phyloP scores from a whole-genome alignment of 1,284 basidiomycete genomes.

The Apiotrichum gamsii region DNA sequence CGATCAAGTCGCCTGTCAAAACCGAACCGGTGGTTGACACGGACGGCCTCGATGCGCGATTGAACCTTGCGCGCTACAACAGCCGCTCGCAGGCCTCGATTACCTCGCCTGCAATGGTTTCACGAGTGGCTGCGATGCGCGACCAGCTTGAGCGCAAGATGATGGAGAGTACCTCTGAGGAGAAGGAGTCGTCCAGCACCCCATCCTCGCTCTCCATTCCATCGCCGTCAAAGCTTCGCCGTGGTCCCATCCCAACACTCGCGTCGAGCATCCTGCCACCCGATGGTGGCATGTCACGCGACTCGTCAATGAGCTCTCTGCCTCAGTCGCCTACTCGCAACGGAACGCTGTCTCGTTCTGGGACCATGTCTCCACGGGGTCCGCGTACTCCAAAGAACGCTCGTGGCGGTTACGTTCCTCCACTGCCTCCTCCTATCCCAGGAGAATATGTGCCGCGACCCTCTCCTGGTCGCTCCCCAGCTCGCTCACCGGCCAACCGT shows the following conservation, averaged over 20 bases:
- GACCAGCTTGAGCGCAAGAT: slow-evolving; percentile 14
- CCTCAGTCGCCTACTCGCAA: slow-evolving; percentile 7
- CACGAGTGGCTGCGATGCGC: slow-evolving; percentile 19
- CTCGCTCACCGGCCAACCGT: no score
- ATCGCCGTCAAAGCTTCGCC: neutral
- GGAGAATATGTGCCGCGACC: neutral
- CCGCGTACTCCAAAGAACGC: slow-evolving; percentile 3
- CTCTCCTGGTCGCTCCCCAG: neutral
- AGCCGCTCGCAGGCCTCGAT: slow-evolving; percentile 53
- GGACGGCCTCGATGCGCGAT: slow-evolving; percentile 61
- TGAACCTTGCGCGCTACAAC: slow-evolving; percentile 72
- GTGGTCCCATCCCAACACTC: slow-evolving; percentile 2
- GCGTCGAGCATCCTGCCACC: neutral
- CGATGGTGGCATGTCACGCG: slow-evolving; percentile 2
- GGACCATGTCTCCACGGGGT: slow-evolving; percentile 12
- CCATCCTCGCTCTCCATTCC: neutral
- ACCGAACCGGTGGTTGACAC: slow-evolving; percentile 47
- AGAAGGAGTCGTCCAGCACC: no score
- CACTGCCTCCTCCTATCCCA: slow-evolving; percentile 7
- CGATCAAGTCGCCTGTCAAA: neutral
- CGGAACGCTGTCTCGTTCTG: slow-evolving; percentile 1
- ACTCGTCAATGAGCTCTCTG: slow-evolving; percentile 4
- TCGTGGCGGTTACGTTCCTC: slow-evolving; percentile 7
- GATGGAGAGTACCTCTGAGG: neutral
- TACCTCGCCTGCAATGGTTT: neutral